Conservation (phyloP, 305 asterid genomes). For the Ajuga reptans region DNA sequence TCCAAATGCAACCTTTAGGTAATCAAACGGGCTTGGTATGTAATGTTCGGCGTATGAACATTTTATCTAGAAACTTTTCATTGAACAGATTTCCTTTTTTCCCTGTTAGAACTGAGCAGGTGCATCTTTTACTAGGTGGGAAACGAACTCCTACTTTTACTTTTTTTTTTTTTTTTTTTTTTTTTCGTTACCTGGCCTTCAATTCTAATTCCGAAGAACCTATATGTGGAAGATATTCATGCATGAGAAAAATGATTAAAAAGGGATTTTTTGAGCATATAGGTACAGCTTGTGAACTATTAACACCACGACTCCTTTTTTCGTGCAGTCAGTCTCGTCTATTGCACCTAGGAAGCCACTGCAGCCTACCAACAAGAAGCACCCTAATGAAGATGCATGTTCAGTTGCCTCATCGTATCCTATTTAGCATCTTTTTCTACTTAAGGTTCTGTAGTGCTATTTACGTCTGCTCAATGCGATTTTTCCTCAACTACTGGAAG, state of each 20-base stretch:
- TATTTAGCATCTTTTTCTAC: constrained; percentile 10
- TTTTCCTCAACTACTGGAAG: constrained; percentile 36
- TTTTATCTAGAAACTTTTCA: background rate
- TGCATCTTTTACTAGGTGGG: background rate
- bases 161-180: background rate
- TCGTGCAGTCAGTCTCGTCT: constrained; percentile 37
- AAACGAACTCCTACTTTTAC: background rate
- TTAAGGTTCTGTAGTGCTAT: constrained; percentile 13
- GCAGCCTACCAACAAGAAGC: constrained; percentile 72
- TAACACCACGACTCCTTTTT: constrained; percentile 2
- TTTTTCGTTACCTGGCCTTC: background rate
- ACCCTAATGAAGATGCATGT: constrained; percentile 52
- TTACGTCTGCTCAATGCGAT: constrained; percentile 6
- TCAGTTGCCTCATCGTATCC: constrained; percentile 55
- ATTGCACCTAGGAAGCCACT: constrained; percentile 46
- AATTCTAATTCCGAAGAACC: background rate
- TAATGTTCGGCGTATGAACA: background rate
- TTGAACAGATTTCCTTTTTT: background rate
- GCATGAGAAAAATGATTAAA: background rate
- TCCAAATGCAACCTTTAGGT: background rate
- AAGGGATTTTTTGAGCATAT: constrained; percentile 12
- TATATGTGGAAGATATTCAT: background rate
- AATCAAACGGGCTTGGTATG: background rate
- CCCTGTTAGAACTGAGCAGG: background rate
- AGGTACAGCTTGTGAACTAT: background rate